Evolutionary conservation across 2,329 filamentous ascomycete genomes (phyloP).

Genomic region (Cladosporium austrohemisphaericum): DNA sequence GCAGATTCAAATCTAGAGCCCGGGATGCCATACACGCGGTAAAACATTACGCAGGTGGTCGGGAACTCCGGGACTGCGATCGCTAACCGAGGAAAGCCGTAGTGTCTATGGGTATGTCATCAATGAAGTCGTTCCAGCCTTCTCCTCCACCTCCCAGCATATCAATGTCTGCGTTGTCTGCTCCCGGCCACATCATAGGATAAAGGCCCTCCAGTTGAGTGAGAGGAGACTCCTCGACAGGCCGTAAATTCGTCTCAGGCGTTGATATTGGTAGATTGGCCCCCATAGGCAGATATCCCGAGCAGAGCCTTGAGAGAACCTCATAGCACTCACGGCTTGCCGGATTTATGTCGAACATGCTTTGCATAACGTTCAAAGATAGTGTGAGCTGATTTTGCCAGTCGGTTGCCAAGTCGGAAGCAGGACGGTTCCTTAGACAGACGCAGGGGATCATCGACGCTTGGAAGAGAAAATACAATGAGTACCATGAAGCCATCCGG

Average conservation of each 20-base stretch:
- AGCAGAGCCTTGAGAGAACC: conserved; percentile 42
- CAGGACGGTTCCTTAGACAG: conserved; percentile 45
- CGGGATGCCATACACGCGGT: no score
- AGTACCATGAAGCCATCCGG: conserved; percentile 45
- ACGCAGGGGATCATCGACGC: conserved; percentile 48
- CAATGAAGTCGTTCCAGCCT: conserved; percentile 22
- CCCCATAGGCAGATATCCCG: conserved; percentile 28
- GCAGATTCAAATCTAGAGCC: no score
- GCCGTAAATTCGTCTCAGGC: conserved; percentile 17
- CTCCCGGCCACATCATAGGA: conserved; percentile 48
- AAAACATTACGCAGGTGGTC: no score
- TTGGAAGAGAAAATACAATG: conserved; percentile 50
- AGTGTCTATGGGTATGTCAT: no score
- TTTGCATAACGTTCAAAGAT: conserved; percentile 37
- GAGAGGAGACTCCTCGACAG: conserved; percentile 38
- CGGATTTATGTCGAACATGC: conserved; percentile 39
- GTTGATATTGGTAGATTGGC: neutral
- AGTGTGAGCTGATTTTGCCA: conserved; percentile 43
- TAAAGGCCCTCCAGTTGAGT: conserved; percentile 44
- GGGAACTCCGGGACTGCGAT: no score
- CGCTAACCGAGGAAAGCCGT: no score
- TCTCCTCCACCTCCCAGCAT: conserved; percentile 24
- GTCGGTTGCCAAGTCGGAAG: conserved; percentile 34
- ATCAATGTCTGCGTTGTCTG: conserved; percentile 21
- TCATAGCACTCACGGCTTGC: conserved; percentile 43